phyloP scores from a whole-genome alignment of 176 grass and related monocot genomes.

The Oryza officinalis region DNA sequence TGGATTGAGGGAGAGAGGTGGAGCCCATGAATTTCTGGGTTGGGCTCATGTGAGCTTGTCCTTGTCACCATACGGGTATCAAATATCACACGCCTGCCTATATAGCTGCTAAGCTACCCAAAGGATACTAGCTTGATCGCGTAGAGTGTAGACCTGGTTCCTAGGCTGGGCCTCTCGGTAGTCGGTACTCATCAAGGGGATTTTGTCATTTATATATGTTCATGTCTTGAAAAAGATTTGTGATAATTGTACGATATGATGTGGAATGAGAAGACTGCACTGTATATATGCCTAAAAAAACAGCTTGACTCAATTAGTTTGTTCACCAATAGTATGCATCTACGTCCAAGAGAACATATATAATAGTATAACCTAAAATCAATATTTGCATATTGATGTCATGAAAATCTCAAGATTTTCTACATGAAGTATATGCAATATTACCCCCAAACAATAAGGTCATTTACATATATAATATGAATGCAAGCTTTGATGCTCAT shows the following conservation, averaged over 20 bases:
- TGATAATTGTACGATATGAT: constrained; percentile 15
- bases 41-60: constrained; percentile 77
- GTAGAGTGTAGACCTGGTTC: constrained; percentile 19
- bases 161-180: constrained; percentile 42
- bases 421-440: background rate
- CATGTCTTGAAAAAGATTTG: background rate
- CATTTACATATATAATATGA: background rate
- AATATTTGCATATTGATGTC: background rate
- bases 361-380: background rate
- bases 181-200: constrained; percentile 24
- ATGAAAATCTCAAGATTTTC: background rate
- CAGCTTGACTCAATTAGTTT: background rate
- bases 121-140: constrained; percentile 7
- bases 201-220: background rate
- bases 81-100: constrained; percentile 52
- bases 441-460: background rate
- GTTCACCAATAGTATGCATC: background rate
- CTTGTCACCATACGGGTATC: constrained; percentile 55
- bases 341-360: background rate
- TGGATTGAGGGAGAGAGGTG: background rate
- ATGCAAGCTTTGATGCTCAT: background rate
- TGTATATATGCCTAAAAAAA: background rate
- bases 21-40: constrained; percentile 35
- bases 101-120: constrained; percentile 2
- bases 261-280: background rate